Evolutionary conservation across 2,329 filamentous ascomycete genomes (phyloP), one percentile per base, ranked within the genome.

Genomic region (Alternaria gaisen): DNA sequence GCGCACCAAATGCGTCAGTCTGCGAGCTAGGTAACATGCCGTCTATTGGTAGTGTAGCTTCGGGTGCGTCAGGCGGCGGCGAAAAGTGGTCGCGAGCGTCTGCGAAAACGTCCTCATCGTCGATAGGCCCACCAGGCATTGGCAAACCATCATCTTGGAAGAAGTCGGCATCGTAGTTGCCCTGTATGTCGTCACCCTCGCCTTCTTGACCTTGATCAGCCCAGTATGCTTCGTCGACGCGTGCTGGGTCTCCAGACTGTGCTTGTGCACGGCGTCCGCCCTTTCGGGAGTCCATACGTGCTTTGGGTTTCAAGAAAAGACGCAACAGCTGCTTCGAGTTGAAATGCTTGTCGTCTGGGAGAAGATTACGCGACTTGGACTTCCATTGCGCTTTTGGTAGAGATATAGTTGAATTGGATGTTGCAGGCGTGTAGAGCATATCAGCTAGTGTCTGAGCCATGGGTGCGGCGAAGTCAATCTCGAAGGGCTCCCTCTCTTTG

Each of bases 331-430:
- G 92, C 74, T 91, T 91, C 9, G 94, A 98, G 81, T 94, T 97
- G 83, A 99, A 98, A 77, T 98, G 94, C 80, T 97, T 97, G 81
- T 99, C 95, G 73, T 99, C 95, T 3, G 96, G 94, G 5, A 99
- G 87, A 3, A 99, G 85, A 75, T 99, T 97, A 50, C 93, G 88
- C 1, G 91, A 93, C 79, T 97, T 97, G 40, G 92, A 95, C 78
- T 92, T 95, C 93, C 94, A 96, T 78, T 98, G 93, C 68, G 94
- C 92, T 82, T 97, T 97, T 18, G 94, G 91, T 68, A 99, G 79
- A 47, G 89, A 92, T 68, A 98, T 97, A 40, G 88, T 86, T 4
- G 91, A 87, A 75, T 93, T 96, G 53, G 90, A 92, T 18, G 89
- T 85, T 7, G 94, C 93, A 60, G 90, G 89, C 0, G 91, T 95